Evolutionary conservation across 1,139 yeast species (phyloP).

Genomic region (Pichia sp.): DNA sequence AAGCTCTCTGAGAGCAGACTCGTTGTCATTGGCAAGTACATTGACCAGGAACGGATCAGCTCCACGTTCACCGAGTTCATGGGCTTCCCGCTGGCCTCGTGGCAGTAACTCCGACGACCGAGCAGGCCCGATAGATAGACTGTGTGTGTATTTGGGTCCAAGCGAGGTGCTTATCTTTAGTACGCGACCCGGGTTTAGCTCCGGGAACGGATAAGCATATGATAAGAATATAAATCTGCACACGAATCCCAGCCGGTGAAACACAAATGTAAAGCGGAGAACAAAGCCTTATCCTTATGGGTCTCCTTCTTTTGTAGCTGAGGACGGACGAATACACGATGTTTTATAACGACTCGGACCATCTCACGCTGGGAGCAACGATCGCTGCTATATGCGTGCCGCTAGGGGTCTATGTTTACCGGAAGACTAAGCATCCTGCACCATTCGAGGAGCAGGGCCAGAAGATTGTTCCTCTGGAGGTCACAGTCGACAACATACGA

Average conservation of each 20-base stretch:
- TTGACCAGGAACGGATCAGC: constrained; percentile 28
- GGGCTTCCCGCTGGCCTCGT: constrained; percentile 8
- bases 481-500: constrained; percentile 45
- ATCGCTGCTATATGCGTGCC: constrained; percentile 11
- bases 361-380: constrained; percentile 4
- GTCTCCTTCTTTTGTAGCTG: too few species aligned
- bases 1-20: constrained; percentile 47
- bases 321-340: neutral
- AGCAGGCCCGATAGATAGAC: neutral
- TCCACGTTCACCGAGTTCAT: constrained; percentile 9
- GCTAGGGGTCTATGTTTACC: constrained; percentile 1
- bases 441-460: constrained; percentile 30
- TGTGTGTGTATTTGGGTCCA: neutral
- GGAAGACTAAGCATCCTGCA: neutral
- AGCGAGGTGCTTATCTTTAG: neutral
- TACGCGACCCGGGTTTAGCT: neutral
- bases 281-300: too few species aligned
- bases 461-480: constrained; percentile 42
- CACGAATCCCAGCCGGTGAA: too few species aligned
- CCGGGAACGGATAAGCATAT: too few species aligned
- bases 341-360: neutral
- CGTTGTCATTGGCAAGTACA: constrained; percentile 77
- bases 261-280: too few species aligned
- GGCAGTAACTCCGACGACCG: neutral
- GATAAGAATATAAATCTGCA: too few species aligned